Evolutionary conservation across 306 rosid genomes (phyloP).

Genomic region (Trifolium fragiferum): DNA sequence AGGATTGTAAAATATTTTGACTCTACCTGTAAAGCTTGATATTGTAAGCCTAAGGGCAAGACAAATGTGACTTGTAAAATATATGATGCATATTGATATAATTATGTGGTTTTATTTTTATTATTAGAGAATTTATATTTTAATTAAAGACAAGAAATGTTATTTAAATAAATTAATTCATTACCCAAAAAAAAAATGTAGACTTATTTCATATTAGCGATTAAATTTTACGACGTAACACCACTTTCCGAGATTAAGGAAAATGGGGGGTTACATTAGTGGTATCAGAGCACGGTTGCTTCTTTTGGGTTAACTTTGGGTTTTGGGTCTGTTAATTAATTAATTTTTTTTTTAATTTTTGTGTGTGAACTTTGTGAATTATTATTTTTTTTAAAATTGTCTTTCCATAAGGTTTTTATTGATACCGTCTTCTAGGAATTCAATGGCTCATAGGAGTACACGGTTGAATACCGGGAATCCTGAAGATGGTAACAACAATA

Average conservation of each 20-base stretch:
- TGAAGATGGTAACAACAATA: not conserved
- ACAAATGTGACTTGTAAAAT: too few relatives aligned
- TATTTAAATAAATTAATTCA: too few relatives aligned
- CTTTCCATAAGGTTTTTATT: not conserved
- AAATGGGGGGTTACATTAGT: not conserved
- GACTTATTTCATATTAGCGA: too few relatives aligned
- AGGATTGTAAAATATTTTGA: too few relatives aligned
- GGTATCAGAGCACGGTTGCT: not conserved
- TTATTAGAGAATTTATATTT: too few relatives aligned
- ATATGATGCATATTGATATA: too few relatives aligned
- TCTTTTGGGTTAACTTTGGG: not conserved
- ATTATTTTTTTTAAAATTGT: not conserved
- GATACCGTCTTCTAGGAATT: not conserved
- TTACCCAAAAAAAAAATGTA: too few relatives aligned
- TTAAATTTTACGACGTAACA: too few relatives aligned
- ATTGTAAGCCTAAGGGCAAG: too few relatives aligned
- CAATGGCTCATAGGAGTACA: not conserved
- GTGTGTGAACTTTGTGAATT: not conserved
- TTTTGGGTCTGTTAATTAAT: not conserved
- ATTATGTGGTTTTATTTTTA: too few relatives aligned
- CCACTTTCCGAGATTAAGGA: not conserved
- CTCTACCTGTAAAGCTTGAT: too few relatives aligned
- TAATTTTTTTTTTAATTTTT: not conserved
- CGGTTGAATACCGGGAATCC: not conserved
- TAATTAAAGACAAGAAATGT: accelerated